These are phyloP conservation scores for Colletotrichum endophyticum DNA, from an alignment of 2,329 filamentous ascomycete species.

Conservation along the genomic window DNA sequence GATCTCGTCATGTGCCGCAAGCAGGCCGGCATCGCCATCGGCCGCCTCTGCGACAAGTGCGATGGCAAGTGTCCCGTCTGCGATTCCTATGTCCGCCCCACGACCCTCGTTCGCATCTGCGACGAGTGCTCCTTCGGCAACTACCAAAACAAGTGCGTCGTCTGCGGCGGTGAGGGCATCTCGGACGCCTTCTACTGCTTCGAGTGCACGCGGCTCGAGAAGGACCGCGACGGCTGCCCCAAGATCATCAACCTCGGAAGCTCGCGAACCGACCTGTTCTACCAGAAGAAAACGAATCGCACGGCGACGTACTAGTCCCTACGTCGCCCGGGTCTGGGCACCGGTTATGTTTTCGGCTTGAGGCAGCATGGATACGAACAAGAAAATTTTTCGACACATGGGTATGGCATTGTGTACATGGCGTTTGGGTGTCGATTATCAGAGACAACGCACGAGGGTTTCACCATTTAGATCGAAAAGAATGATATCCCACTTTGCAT, in stretches of 20 bases:
- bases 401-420: constrained; percentile 21
- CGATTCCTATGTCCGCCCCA: constrained; percentile 98
- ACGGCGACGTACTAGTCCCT: constrained; percentile 57
- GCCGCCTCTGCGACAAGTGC: constrained; percentile 99
- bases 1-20: constrained; percentile 99
- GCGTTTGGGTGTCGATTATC: constrained; percentile 25
- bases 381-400: constrained; percentile 3
- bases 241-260: constrained; percentile 99
- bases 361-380: constrained; percentile 20
- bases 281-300: constrained; percentile 72
- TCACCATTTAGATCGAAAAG: background rate
- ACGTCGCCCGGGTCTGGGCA: constrained; percentile 55
- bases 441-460: background rate
- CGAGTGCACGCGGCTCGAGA: constrained; percentile 95
- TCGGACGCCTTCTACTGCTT: constrained; percentile 99
- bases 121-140: constrained; percentile 99
- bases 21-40: constrained; percentile 95
- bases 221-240: constrained; percentile 95
- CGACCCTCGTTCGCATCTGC: constrained; percentile 96
- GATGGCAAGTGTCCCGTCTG: constrained; percentile 99
- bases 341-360: background rate
- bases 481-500: background rate
- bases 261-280: constrained; percentile 86
- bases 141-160: constrained; percentile 99
- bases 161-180: constrained; percentile 97